Evolutionary conservation across 2,329 filamentous ascomycete species (phyloP).

Genomic region (Dactylellina cionopaga): DNA sequence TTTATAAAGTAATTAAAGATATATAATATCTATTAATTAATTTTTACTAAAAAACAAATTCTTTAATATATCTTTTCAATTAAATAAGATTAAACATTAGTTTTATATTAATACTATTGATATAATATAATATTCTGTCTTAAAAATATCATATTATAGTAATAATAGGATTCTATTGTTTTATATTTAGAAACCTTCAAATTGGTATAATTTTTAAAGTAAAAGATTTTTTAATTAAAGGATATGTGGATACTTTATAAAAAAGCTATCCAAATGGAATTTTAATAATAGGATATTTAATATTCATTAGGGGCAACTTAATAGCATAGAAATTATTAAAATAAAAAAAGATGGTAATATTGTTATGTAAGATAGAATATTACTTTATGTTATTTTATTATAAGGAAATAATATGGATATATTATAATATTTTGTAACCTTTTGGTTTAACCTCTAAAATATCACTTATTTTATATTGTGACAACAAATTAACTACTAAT

Average conservation of each 20-base stretch:
- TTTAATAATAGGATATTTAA: neutral
- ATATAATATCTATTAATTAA: neutral
- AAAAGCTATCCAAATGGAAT: neutral
- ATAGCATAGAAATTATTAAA: neutral
- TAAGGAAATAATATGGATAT: neutral
- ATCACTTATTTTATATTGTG: too few species aligned
- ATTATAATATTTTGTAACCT: conserved; percentile 3
- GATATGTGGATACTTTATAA: neutral
- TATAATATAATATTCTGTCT: neutral
- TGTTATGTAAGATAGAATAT: neutral
- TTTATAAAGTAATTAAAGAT: neutral
- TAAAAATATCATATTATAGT: too few species aligned
- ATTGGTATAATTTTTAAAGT: neutral
- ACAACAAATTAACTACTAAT: too few species aligned
- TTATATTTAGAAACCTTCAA: neutral
- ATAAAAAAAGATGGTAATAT: neutral
- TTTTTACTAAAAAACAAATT: neutral
- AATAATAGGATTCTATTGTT: neutral
- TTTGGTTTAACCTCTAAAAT: too few species aligned
- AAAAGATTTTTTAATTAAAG: neutral
- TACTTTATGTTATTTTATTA: neutral
- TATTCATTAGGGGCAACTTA: neutral
- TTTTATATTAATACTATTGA: neutral
- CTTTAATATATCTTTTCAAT: neutral
- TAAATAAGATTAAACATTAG: neutral